Base-by-base conservation (phyloP, 371 early-diverging fungal species). In the Dinochytrium kinnereticum region DNA sequence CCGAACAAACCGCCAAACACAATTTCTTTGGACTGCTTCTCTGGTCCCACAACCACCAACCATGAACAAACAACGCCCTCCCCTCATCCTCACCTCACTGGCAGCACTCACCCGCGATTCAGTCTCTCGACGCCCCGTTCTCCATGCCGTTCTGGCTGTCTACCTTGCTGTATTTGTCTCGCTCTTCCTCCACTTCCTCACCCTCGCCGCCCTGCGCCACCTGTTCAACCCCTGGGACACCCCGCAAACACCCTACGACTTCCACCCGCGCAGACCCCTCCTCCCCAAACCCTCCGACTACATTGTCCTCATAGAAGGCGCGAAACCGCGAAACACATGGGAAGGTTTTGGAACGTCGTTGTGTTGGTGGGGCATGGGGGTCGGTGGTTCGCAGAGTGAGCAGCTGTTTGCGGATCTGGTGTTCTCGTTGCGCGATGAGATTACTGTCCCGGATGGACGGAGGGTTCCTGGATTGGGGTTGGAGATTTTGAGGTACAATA, bases 271-370 rank as follows among this genome's bases (percentile, higher is more conserved):
- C 10, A 7, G 61, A 61, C 61, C n/a, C n/a, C n/a, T n/a, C n/a
- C 7, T 34, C 5, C 31, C 28, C 61, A 33, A 61, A 37, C 61
- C 15, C 36, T 7, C 13, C 10, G 36, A 61, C 37, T 17, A 33
- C 26, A 37, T 24, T 36, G 24, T 61, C 61, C 36, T 33, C 34
- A 61, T 61, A 17, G 37, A 61, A 30, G 36, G 61, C 34, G 17
- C 61, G 2, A 61, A 3, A 34, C 34, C 26, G 36, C 3, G 34
- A 37, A 31, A 7, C 7, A 10, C 26, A 21, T 76, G 72, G 72
- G 61, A 77, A 39, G 77, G 77, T 26, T 77, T 68, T 50, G 77
- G 77, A 17, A 59, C 71, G 26, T 66, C 66, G 10, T 68, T 77
- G 1, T 30, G 40, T 3, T 73, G 70, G 73, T 77, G 73, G 73